Conservation (phyloP, 352 stramenopile species). For the Phytopythium mirpurense region DNA sequence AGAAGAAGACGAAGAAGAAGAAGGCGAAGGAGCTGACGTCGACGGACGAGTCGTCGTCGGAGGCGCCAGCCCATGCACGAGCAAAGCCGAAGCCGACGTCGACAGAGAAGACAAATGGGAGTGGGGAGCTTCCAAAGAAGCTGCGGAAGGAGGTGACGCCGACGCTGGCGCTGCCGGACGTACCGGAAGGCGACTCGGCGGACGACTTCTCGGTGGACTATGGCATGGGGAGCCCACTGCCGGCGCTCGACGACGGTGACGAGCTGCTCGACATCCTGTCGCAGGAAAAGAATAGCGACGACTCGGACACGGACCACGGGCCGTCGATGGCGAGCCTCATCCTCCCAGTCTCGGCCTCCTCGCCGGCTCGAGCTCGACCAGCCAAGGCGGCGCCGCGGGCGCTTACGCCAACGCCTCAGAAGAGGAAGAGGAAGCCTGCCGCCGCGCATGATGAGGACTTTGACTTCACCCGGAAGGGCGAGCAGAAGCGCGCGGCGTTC, state of each 20-base stretch:
- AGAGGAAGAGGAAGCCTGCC: constrained; percentile 21
- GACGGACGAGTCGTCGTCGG: not conserved
- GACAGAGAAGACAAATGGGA: constrained; percentile 2
- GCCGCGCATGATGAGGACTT: constrained; percentile 30
- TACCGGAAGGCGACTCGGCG: constrained; percentile 10
- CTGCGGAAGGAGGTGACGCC: not conserved
- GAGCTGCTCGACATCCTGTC: constrained; percentile 55
- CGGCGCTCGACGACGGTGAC: constrained; percentile 25
- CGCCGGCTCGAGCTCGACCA: constrained; percentile 8
- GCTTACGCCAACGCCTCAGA: constrained; percentile 16
- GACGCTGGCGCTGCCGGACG: not conserved
- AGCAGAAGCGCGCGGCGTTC: constrained; percentile 17
- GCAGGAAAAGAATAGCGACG: constrained; percentile 51
- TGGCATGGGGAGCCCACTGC: constrained; percentile 13
- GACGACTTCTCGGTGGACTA: constrained; percentile 17
- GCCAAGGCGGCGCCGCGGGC: constrained; percentile 1
- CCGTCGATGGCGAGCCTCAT: constrained; percentile 50
- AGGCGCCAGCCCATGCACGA: not conserved
- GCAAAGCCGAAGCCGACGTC: not conserved
- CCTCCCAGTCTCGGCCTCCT: constrained; percentile 24
- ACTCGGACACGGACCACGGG: constrained; percentile 46
- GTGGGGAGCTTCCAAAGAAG: not conserved
- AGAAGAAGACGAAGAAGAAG: constrained; percentile 11
- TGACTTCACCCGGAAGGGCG: constrained; percentile 43
- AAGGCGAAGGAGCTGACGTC: constrained; percentile 4